Evolutionary conservation across 148 eudicot species (phyloP), one percentile per base, ranked within the genome.

Genomic region (Rheum nobile): DNA sequence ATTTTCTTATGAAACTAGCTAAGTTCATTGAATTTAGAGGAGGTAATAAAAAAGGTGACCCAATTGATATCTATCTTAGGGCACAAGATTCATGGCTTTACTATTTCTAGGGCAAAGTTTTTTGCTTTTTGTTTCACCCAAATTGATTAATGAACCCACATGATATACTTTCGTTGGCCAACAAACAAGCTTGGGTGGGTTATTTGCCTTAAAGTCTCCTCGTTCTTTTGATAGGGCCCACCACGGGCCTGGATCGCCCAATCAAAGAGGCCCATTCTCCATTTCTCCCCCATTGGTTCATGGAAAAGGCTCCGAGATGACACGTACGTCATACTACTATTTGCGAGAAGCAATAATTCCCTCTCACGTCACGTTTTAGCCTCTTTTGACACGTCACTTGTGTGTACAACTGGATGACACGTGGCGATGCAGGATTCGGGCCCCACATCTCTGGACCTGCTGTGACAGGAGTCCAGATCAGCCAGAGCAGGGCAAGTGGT

Each of bases 191-290:
- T 42, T 8, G 63, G 32, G 31, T 69, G 44, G 72, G 72, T 69
- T 37, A 24, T 39, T 50, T 50, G 74, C 48, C 74, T 69, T 74
- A 74, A 74, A 67, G 73, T 17, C 72, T 77, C 76, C 68, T 67
- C 38, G 6, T 38, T 32, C 65, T 38, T 47, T 59, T 22, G 61
- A 7, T 14, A 32, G 69, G 69, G 69, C 39, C 69, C 37, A 63
- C 69, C 8, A 0, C 29, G 70, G 70, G 70, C 70, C 70, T 4
- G 17, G 26, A 35, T 41, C 8, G 37, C 39, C 70, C 41, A 32
- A 65, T 65, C 10, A 17, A 4, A 31, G 3, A 17, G 70, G 67
- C 67, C 67, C 67, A 28, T 57, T 57, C 5, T n/a, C 21, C n/a
- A n/a, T 6, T 8, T 50, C 55, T 8, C 22, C 24, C 55, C 0